Evolutionary conservation across 805 yeast genomes (phyloP).

Genomic region (Dipodascus geniculatus): DNA sequence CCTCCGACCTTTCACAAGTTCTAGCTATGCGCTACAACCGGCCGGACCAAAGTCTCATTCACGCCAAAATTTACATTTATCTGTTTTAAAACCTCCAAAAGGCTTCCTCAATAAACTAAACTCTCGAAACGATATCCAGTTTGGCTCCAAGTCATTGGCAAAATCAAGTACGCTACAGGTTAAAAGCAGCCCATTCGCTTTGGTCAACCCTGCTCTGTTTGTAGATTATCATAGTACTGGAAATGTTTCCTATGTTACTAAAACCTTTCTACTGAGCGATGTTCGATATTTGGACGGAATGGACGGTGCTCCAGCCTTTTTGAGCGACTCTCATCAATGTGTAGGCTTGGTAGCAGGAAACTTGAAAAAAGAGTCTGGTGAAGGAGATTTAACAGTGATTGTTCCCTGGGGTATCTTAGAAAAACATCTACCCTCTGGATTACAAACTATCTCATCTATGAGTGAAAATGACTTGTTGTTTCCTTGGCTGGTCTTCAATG

Average conservation of each 20-base stretch:
- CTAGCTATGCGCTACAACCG: background rate
- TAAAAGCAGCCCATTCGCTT: slow-evolving; percentile 24
- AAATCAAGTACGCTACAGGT: slow-evolving; percentile 7
- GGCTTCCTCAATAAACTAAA: background rate
- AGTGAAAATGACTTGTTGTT: background rate
- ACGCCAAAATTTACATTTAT: background rate
- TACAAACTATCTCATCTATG: background rate
- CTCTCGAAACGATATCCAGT: background rate
- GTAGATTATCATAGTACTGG: slow-evolving; percentile 22
- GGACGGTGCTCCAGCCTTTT: slow-evolving; percentile 24
- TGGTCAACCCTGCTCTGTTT: slow-evolving; percentile 25
- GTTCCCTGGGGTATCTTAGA: slow-evolving; percentile 14
- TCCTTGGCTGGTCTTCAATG: slow-evolving; percentile 1
- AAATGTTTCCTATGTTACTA: slow-evolving; percentile 13
- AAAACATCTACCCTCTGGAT: background rate
- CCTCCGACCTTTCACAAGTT: background rate
- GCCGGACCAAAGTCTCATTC: background rate
- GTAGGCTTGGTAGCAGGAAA: slow-evolving; percentile 23
- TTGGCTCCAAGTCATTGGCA: slow-evolving; percentile 3
- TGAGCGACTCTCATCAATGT: background rate
- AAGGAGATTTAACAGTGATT: slow-evolving; percentile 21
- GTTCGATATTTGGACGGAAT: slow-evolving; percentile 26
- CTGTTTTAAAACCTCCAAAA: background rate
- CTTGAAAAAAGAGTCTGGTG: slow-evolving; percentile 20
- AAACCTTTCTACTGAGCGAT: slow-evolving; percentile 17